Percentiles rank a stretch among this genome's conserved stretches.
phyloP scores from a whole-genome alignment of 148 eudicot species.

The Camellia lanceoleosa region DNA sequence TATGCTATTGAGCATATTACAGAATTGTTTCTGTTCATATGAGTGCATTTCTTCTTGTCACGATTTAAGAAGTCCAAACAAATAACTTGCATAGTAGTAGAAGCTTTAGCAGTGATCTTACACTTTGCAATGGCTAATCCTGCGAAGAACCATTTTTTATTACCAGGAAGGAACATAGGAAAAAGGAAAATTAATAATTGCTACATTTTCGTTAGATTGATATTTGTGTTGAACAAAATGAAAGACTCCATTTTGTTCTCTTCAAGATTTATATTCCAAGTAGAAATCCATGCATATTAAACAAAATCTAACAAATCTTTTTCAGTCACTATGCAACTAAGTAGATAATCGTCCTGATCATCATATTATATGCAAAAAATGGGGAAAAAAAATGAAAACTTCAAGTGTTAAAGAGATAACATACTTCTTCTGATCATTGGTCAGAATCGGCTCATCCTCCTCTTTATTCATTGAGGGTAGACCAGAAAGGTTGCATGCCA shows the following conservation, averaged over 20 bases:
- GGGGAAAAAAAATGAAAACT: background rate
- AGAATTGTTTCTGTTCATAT: too few species aligned
- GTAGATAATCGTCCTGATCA: background rate
- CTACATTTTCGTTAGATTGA: background rate
- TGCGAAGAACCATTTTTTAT: too few species aligned
- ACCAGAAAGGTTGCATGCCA: slow-evolving; percentile 35
- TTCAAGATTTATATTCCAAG: background rate
- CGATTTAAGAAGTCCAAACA: too few species aligned
- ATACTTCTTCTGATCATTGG: slow-evolving; percentile 26
- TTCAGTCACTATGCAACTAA: background rate
- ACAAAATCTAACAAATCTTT: background rate
- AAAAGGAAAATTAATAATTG: too few species aligned
- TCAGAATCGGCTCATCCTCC: slow-evolving; percentile 26
- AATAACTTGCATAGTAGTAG: too few species aligned
- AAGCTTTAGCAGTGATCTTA: too few species aligned
- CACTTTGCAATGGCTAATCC: too few species aligned
- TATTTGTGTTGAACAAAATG: background rate
- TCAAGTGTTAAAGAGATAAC: background rate
- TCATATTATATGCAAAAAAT: background rate
- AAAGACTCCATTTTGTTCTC: background rate
- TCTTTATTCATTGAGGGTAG: slow-evolving; percentile 25
- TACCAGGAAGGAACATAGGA: too few species aligned
- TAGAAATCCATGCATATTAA: background rate
- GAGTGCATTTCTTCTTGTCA: too few species aligned
- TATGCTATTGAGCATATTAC: too few species aligned